Conservation (phyloP, 2,329 filamentous ascomycete genomes). For the Ascosphaera apis region DNA sequence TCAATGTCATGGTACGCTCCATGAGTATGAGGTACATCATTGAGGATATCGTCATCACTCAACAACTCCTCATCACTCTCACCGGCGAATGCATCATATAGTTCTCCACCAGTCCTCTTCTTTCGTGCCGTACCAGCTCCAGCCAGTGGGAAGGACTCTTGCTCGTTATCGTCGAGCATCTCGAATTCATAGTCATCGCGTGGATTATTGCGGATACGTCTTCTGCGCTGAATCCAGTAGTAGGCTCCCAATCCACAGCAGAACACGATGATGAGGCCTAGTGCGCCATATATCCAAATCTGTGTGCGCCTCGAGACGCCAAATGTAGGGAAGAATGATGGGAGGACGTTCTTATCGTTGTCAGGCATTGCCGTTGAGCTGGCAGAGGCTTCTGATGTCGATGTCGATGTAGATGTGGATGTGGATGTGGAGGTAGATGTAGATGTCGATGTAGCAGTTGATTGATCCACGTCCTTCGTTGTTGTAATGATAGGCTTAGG, state of each 20-base stretch:
- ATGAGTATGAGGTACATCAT: slow-evolving; percentile 3
- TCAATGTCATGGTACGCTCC: slow-evolving; percentile 9
- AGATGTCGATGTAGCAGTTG: slow-evolving; percentile 8
- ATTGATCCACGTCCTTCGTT: slow-evolving; percentile 7
- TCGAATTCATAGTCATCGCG: slow-evolving; percentile 87
- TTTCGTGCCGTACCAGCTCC: slow-evolving; percentile 11
- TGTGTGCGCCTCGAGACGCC: slow-evolving; percentile 70
- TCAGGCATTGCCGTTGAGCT: slow-evolving; percentile 13
- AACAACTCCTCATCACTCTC: slow-evolving; percentile 57
- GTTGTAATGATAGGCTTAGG: slow-evolving; percentile 26
- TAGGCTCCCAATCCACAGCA: slow-evolving; percentile 60
- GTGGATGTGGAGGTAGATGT: slow-evolving; percentile 10
- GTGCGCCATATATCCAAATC: slow-evolving; percentile 77
- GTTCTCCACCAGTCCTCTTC: slow-evolving; percentile 50
- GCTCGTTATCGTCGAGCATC: slow-evolving; percentile 64
- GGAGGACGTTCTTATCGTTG: slow-evolving; percentile 34
- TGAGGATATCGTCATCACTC: slow-evolving; percentile 13
- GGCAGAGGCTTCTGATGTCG: slow-evolving; percentile 12
- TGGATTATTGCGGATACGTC: slow-evolving; percentile 47
- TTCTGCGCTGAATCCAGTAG: slow-evolving; percentile 56
- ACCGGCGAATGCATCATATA: slow-evolving; percentile 94
- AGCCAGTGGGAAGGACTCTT: slow-evolving; percentile 28
- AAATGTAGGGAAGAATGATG: slow-evolving; percentile 75
- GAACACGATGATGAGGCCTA: slow-evolving; percentile 68
- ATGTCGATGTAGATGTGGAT: slow-evolving; percentile 11